Evolutionary conservation across 1,284 basidiomycete species (phyloP), one percentile per base, ranked within the genome.

Genomic region (Boletus smithii): DNA sequence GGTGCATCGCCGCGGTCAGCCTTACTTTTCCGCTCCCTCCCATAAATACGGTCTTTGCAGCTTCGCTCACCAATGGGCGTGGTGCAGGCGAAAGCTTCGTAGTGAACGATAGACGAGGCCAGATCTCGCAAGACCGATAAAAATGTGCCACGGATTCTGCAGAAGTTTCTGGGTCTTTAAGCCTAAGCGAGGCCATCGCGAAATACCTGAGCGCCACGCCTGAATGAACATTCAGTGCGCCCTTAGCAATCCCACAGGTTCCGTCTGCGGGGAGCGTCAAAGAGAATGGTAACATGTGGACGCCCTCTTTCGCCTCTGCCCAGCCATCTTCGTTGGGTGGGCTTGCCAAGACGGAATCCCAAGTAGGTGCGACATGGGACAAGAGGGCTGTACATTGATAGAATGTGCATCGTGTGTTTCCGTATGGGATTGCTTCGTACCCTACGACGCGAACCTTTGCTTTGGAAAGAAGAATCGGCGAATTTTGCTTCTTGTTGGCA

Each of bases 101-200:
- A 5, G 78, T 70, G 0, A 88, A 82, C 53, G 91, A 80, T 22
- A 94, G 70, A 44, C 83, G 83, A 1, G 94, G 93, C 77, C 86
- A 92, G 24, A 97, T 72, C 44, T 87, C 81, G 60, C 92, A 85
- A 31, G 85, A 75, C 3, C 94, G 84, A 68, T 95, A 97, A 64
- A 97, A 95, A 67, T 97, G 94, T 0, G 93, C 88, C 39, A 97
- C 88, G 5, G 90, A 91, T 8, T 83, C 76, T 59, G 78, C 76
- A 35, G 69, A 71, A 22, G 79, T 76, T 32, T 73, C 69, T 3
- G 79, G 65, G 47, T 91, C 83, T 64, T 88, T 88, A 43, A 97
- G 79, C 68, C 48, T 64, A 24, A 77, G 83, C 48, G 66, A 90
- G 81, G 80, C 81, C 67, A 95, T 88, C 3, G 83, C 83, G 46